Conservation (phyloP, 805 yeast genomes). For the Nakazawaea siamensis region DNA sequence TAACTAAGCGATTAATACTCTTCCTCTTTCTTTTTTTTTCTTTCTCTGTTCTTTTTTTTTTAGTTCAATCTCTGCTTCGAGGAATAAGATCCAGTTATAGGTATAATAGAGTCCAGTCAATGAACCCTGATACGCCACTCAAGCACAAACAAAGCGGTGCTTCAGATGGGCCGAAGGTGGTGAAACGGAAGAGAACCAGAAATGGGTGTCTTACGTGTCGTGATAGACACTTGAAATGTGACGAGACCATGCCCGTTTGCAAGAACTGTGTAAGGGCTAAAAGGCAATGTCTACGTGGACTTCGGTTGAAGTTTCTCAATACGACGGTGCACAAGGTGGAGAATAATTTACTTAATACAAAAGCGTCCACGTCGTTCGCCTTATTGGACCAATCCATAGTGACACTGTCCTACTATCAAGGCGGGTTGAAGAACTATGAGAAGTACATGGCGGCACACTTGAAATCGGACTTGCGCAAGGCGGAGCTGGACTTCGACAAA, state of each 20-base stretch:
- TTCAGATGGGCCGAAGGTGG: background rate
- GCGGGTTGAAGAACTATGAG: conserved; percentile 24
- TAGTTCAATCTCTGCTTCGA: too few species aligned
- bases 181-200: conserved; percentile 18
- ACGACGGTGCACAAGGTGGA: conserved; percentile 5
- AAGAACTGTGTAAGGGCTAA: conserved; percentile 44
- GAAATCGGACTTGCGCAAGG: conserved; percentile 7
- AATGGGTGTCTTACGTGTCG: conserved; percentile 55
- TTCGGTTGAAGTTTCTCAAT: conserved; percentile 32
- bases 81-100: too few species aligned
- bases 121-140: too few species aligned
- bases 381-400: conserved; percentile 36
- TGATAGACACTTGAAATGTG: conserved; percentile 61
- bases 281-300: conserved; percentile 38
- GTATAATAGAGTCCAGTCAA: too few species aligned
- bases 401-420: conserved; percentile 29
- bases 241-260: conserved; percentile 55
- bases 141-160: background rate
- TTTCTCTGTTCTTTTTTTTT: too few species aligned
- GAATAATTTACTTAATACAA: conserved; percentile 1
- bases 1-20: background rate
- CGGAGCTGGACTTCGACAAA: conserved; percentile 7
- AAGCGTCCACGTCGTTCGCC: background rate
- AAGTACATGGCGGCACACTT: conserved; percentile 20
- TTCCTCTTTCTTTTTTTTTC: too few species aligned